Conservation (phyloP, 169 alveolate genomes). For the Babesia gibsoni region DNA sequence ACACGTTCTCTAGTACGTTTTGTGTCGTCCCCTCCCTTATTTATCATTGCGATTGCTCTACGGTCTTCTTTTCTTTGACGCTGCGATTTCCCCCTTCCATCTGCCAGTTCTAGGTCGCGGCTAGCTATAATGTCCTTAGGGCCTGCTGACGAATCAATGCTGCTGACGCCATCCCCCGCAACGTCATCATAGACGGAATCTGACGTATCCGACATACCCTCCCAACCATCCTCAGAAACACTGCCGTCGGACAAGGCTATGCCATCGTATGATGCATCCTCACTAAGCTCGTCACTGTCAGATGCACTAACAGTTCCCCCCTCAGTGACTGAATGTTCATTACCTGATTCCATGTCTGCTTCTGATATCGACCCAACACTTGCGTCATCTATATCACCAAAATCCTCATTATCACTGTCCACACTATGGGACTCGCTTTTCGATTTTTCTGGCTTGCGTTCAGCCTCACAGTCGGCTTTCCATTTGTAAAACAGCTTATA, state of each 20-base stretch:
- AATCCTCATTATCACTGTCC: not conserved
- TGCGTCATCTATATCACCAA: not conserved
- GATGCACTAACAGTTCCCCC: not conserved
- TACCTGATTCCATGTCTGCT: not conserved
- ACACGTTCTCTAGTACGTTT: too few species aligned
- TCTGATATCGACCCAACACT: not conserved
- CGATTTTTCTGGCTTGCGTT: not conserved
- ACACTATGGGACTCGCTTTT: not conserved
- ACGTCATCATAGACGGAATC: not conserved
- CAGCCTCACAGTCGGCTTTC: not conserved
- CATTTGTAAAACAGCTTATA: slow-evolving; percentile 37
- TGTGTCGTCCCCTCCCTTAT: too few species aligned
- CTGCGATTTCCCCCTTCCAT: too few species aligned
- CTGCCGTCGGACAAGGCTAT: not conserved
- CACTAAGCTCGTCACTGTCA: slow-evolving; percentile 1
- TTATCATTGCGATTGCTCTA: too few species aligned
- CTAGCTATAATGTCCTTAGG: too few species aligned
- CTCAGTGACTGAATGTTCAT: not conserved
- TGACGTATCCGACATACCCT: not conserved
- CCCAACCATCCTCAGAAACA: not conserved
- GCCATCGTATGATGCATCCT: not conserved
- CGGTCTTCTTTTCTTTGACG: too few species aligned
- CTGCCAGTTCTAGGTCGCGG: too few species aligned
- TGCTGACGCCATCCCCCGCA: not conserved
- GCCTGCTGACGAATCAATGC: too few species aligned